Base-by-base conservation (phyloP, 2,329 filamentous ascomycete genomes). In the Paracamarosporium sp. region DNA sequence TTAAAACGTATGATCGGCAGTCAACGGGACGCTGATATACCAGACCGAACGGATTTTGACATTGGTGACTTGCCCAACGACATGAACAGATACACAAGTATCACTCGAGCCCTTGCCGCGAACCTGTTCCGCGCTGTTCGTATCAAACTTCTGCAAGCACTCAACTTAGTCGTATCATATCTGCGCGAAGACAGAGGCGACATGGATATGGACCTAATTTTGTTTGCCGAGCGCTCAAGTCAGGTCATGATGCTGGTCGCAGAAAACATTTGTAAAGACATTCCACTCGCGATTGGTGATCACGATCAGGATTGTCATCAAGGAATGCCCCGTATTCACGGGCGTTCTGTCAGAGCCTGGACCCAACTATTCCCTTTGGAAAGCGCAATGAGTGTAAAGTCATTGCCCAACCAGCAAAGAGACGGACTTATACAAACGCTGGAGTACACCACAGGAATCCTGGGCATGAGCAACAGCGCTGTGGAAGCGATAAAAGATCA, bases 81-180 rank as follows among this genome's bases (percentile, higher is more conserved):
- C 4, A 31, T 53, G 27, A 15, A 33, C 17, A 33, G 12, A 15
- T 43, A 44, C 20, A 17, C 17, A 17, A 27, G 20, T 6, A 22
- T 51, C 27, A 41, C 36, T 15, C 17, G 17, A 13, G 36, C 50
- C 2, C 28, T 53, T 2, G 28, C 44, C 4, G 30, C 20, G 2
- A 53, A 53, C 24, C n/a, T 43, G 5, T 53, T 43, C 24, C 50
- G 50, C 17, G 40, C 36, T 9, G 28, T 30, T 17, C 50, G 50
- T 0, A 53, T 53, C 8, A 38, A 44, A n/a, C 50, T 53, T 25
- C 36, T 53, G 9, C 27, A 44, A 11, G 47, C 47, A 2, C 24
- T 50, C 24, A 40, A 28, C 36, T 25, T 9, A 13, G 35, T 24
- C 15, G 15, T 50, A 22, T 22, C 22, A 30, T 30, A 40, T 30